phyloP scores from a whole-genome alignment of 805 yeast genomes.

The Candida multigemmis region DNA sequence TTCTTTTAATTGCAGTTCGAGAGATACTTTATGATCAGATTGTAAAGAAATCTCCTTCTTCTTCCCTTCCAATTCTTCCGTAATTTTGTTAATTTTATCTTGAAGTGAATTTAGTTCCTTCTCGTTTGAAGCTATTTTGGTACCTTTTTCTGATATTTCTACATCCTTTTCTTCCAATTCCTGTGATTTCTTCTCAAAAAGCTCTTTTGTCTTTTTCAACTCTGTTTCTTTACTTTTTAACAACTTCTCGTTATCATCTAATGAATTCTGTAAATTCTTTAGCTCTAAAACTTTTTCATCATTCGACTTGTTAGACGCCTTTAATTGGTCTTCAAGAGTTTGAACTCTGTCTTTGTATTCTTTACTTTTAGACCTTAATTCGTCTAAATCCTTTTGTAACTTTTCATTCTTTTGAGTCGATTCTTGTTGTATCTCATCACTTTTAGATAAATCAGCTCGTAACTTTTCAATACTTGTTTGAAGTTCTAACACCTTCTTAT shows the following conservation, averaged over 20 bases:
- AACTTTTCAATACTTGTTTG: slow-evolving; percentile 1
- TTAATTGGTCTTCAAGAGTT: background rate
- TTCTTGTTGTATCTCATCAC: slow-evolving; percentile 3
- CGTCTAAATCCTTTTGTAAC: too few relatives aligned
- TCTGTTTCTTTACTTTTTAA: too few relatives aligned
- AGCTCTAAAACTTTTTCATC: too few relatives aligned
- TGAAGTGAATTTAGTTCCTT: background rate
- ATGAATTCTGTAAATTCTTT: too few relatives aligned
- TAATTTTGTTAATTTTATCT: background rate
- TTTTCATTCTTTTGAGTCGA: slow-evolving; percentile 2
- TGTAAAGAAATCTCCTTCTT: too few relatives aligned
- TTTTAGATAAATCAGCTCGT: background rate
- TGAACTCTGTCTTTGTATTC: slow-evolving; percentile 2
- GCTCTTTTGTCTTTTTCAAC: background rate
- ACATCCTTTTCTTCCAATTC: slow-evolving; percentile 3
- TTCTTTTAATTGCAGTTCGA: background rate
- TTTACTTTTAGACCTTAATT: slow-evolving; percentile 3
- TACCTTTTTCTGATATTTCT: too few relatives aligned
- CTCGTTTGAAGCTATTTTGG: too few relatives aligned
- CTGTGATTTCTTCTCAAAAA: background rate
- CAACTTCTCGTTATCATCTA: too few relatives aligned
- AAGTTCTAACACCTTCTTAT: background rate
- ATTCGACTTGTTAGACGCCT: too few relatives aligned
- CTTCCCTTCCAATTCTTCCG: background rate
- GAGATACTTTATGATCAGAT: too few relatives aligned